phyloP scores from a whole-genome alignment of 306 rosid genomes.

The Cucurbita maxima region DNA sequence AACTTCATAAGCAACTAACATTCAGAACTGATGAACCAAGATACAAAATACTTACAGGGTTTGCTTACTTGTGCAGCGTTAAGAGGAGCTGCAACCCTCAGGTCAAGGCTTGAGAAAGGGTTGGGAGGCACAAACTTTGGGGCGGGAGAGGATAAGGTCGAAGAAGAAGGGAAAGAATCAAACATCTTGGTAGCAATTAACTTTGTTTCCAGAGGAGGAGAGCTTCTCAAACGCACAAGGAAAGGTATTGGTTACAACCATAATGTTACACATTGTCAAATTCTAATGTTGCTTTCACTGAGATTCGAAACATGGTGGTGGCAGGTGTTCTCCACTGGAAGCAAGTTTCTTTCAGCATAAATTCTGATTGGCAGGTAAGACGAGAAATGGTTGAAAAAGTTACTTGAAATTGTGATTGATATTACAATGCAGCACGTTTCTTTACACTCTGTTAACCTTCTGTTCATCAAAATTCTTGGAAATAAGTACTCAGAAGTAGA shows the following conservation, averaged over 20 bases:
- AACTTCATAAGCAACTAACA: neutral
- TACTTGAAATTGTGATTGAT: neutral
- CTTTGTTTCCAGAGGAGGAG: conserved; percentile 61
- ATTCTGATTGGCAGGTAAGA: conserved; percentile 76
- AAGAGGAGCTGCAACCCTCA: conserved; percentile 73
- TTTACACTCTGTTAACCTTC: neutral
- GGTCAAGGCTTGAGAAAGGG: conserved; percentile 55
- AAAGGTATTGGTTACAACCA: conserved; percentile 40
- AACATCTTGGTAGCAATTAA: conserved; percentile 41
- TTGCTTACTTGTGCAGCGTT: conserved; percentile 31
- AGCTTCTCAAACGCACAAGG: conserved; percentile 88
- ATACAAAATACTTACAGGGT: neutral
- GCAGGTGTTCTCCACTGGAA: conserved; percentile 96
- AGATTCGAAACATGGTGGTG: conserved; percentile 13
- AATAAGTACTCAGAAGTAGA: conserved; percentile 3
- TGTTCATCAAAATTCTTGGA: neutral
- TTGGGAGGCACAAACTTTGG: conserved; percentile 42
- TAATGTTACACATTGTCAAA: neutral
- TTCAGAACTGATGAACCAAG: neutral
- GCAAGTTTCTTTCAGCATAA: conserved; percentile 70
- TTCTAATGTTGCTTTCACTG: neutral
- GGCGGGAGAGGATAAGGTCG: conserved; percentile 36
- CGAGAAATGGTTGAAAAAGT: neutral
- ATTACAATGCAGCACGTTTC: neutral
- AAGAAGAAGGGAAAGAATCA: conserved; percentile 46